Conservation (phyloP, 257 asterid species). For the Penstemon davidsonii region DNA sequence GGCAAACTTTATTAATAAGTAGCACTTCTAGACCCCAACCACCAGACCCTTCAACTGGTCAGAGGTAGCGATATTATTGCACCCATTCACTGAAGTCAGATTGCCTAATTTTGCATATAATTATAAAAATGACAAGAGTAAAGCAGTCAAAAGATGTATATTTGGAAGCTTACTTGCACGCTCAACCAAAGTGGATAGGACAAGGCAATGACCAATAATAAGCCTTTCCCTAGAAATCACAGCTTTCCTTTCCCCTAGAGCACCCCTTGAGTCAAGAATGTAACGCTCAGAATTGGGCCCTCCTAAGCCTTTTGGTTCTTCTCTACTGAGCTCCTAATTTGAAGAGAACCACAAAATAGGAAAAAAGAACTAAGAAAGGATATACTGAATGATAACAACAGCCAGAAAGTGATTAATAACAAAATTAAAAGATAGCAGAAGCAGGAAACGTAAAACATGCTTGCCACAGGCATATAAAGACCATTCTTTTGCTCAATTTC, state of each 20-base stretch:
- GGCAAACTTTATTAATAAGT: conserved; percentile 9
- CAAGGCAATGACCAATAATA: conserved; percentile 92
- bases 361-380: conserved; percentile 12
- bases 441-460: background rate
- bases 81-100: background rate
- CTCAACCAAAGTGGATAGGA: conserved; percentile 76
- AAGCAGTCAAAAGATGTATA: conserved; percentile 21
- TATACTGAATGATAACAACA: background rate
- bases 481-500: too few species aligned
- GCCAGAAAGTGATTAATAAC: background rate
- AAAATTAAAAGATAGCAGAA: conserved; percentile 4
- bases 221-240: conserved; percentile 90
- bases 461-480: background rate
- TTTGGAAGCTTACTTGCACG: conserved; percentile 63
- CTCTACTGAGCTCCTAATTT: conserved; percentile 80
- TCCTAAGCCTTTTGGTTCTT: conserved; percentile 89
- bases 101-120: background rate
- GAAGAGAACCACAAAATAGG: conserved; percentile 25
- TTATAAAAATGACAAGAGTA: conserved; percentile 11
- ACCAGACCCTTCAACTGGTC: background rate
- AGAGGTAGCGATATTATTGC: background rate
- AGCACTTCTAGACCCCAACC: conserved; percentile 16
- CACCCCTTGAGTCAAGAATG: conserved; percentile 89
- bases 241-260: conserved; percentile 86
- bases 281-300: conserved; percentile 83